These are phyloP conservation scores for Dipteronia sinensis DNA, from an alignment of 345 rosid species.

Conservation along the genomic window DNA sequence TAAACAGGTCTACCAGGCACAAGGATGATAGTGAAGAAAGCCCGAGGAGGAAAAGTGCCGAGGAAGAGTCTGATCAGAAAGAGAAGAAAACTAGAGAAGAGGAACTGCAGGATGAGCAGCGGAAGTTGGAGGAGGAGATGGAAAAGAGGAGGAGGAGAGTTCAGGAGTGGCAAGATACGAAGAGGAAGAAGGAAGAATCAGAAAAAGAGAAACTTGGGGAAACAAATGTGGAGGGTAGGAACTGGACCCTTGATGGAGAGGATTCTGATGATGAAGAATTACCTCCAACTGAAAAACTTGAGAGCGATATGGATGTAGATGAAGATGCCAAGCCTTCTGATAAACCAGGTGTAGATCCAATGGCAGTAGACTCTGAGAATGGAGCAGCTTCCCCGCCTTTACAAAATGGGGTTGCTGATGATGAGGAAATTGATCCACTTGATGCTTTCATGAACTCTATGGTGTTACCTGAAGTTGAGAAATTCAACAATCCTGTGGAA, in stretches of 20 bases:
- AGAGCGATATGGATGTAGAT: constrained; percentile 60
- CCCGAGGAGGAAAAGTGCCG: constrained; percentile 51
- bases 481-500: constrained; percentile 49
- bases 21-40: constrained; percentile 56
- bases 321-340: constrained; percentile 41
- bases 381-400: constrained; percentile 35
- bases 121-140: constrained; percentile 76
- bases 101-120: constrained; percentile 84
- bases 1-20: constrained; percentile 56
- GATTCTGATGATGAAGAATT: constrained; percentile 87
- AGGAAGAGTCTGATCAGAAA: constrained; percentile 56
- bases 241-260: constrained; percentile 95
- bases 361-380: constrained; percentile 48
- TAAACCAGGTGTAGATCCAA: constrained; percentile 49
- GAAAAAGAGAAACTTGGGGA: constrained; percentile 73
- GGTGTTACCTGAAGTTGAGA: constrained; percentile 93
- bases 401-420: constrained; percentile 45
- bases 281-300: constrained; percentile 40
- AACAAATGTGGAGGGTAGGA: constrained; percentile 53
- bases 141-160: constrained; percentile 92
- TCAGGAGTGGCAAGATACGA: constrained; percentile 95
- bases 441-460: constrained; percentile 96
- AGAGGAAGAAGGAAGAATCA: constrained; percentile 82
- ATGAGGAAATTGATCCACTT: constrained; percentile 90
- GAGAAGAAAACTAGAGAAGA: constrained; percentile 69